These are phyloP conservation scores for Hanseniaspora lachancei DNA, from an alignment of 805 yeast species.

Conservation along the genomic window DNA sequence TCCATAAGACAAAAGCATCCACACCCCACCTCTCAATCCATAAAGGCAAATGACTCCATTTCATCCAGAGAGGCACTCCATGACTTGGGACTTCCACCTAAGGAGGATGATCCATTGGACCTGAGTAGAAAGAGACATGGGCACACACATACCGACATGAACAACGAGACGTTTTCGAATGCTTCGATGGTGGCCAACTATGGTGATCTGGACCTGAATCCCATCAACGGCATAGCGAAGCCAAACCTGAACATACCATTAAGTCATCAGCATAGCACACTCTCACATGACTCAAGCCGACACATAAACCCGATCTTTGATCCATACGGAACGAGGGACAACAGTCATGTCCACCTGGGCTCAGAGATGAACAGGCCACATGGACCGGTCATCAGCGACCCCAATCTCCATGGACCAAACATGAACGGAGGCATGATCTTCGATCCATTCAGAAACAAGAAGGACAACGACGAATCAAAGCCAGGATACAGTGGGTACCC, in stretches of 20 bases:
- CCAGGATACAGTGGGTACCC: constrained; percentile 19
- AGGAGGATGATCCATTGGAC: constrained; percentile 21
- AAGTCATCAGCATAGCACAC: not conserved
- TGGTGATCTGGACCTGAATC: constrained; percentile 27
- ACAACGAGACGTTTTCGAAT: not conserved
- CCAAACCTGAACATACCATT: constrained; percentile 7
- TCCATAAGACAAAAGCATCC: not conserved
- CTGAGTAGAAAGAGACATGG: not conserved
- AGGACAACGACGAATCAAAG: not conserved
- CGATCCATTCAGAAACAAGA: constrained; percentile 21
- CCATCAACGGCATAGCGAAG: constrained; percentile 20
- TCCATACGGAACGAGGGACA: constrained; percentile 5
- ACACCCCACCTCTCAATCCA: not conserved
- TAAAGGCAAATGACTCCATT: not conserved
- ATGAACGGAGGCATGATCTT: constrained; percentile 23
- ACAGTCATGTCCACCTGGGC: not conserved
- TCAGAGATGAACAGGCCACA: not conserved
- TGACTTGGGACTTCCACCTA: constrained; percentile 11
- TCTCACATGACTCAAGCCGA: not conserved
- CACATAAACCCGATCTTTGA: not conserved
- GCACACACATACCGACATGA: constrained; percentile 5
- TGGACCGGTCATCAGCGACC: not conserved
- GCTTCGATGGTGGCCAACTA: constrained; percentile 14
- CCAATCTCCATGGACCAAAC: not conserved
- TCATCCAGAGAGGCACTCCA: not conserved